Percentiles rank a stretch among this genome's conserved stretches.
Conservation (phyloP, 176 grass and related monocot genomes). For the Carex pumila region DNA sequence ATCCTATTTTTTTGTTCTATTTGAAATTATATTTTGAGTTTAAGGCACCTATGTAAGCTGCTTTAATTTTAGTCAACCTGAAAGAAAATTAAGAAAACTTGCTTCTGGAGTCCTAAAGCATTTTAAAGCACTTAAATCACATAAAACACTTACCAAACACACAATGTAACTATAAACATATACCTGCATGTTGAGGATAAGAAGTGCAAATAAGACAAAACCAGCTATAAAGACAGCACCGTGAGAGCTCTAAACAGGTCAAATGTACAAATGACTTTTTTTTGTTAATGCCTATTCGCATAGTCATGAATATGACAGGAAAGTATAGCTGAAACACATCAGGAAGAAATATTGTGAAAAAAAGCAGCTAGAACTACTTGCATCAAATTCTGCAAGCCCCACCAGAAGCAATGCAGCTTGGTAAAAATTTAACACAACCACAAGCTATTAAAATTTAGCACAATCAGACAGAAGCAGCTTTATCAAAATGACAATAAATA, state of each 20-base stretch:
- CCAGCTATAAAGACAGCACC: conserved; percentile 47
- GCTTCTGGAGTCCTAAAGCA: background rate
- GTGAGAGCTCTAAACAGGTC: background rate
- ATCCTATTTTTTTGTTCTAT: no score
- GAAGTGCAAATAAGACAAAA: conserved; percentile 92
- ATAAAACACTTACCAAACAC: background rate
- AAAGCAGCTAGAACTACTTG: conserved; percentile 11
- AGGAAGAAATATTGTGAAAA: background rate
- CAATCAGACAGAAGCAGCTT: no score
- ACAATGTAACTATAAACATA: background rate
- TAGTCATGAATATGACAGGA: background rate
- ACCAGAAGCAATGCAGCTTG: conserved; percentile 97
- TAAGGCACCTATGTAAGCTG: background rate
- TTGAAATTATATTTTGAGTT: no score
- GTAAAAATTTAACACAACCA: no score
- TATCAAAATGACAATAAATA: no score
- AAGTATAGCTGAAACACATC: background rate
- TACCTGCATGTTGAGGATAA: conserved; percentile 99
- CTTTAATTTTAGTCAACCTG: background rate
- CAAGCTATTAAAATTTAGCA: no score
- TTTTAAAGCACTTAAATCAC: background rate
- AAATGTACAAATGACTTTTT: background rate
- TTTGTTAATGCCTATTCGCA: background rate
- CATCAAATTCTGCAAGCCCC: conserved; percentile 94
- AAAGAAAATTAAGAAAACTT: background rate